phyloP scores from a whole-genome alignment of 2,329 filamentous ascomycete species.

The Phaeophleospora eucalypticola region DNA sequence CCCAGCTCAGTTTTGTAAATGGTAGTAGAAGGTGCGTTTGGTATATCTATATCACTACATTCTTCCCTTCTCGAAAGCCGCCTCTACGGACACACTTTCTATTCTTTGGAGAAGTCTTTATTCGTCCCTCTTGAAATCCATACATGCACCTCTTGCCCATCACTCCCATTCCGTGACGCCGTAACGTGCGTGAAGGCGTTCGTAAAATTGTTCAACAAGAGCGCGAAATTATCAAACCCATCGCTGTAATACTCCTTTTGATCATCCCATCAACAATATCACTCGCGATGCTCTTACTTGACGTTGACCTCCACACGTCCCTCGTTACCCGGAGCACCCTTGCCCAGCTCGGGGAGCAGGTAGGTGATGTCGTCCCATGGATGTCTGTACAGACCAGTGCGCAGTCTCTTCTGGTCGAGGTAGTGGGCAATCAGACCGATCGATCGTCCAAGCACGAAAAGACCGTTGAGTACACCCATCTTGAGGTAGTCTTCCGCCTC shows the following conservation, averaged over 20 bases:
- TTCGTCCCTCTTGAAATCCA: background rate
- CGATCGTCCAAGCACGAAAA: constrained; percentile 93
- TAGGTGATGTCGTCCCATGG: constrained; percentile 99
- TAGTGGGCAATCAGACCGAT: constrained; percentile 99
- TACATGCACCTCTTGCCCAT: background rate
- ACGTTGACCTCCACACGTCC: constrained; percentile 87
- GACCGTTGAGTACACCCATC: constrained; percentile 99
- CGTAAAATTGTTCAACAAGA: background rate
- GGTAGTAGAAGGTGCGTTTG: too few species aligned
- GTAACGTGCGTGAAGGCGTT: background rate
- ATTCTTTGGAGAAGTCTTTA: background rate
- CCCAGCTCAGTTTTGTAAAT: too few species aligned
- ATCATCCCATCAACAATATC: background rate
- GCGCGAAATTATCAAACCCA: background rate
- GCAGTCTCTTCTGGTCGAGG: constrained; percentile 98
- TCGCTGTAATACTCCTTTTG: background rate
- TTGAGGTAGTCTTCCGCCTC: constrained; percentile 98
- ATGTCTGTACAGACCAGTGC: constrained; percentile 94
- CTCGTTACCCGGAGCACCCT: constrained; percentile 68
- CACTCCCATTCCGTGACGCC: background rate
- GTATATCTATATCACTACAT: background rate
- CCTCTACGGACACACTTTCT: too few species aligned
- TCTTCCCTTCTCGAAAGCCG: too few species aligned
- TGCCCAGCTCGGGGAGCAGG: constrained; percentile 74
- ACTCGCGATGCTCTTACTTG: background rate